Evolutionary conservation across 345 rosid genomes (phyloP).

Genomic region (Sonneratia alba): DNA sequence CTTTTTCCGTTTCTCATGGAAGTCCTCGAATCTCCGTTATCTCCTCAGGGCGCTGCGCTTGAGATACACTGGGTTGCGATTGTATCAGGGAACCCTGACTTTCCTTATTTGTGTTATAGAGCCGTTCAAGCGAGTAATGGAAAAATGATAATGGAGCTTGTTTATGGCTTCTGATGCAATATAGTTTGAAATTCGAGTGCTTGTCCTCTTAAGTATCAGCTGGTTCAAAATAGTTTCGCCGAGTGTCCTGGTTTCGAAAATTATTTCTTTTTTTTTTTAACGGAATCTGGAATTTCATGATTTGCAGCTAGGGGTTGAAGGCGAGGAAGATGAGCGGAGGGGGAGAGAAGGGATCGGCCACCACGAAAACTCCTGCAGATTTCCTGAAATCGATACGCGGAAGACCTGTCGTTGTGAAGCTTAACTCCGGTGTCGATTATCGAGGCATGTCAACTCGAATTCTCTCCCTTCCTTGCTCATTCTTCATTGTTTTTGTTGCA

Average conservation of each 20-base stretch:
- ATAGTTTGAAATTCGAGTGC: background rate
- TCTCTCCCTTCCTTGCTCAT: background rate
- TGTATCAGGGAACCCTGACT: background rate
- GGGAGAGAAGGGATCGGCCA: conserved; percentile 35
- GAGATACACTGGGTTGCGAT: background rate
- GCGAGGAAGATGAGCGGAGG: conserved; percentile 50
- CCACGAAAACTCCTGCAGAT: conserved; percentile 59
- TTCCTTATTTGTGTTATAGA: background rate
- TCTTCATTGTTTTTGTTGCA: background rate
- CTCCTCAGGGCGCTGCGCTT: background rate
- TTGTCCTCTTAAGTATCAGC: background rate
- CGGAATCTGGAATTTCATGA: conserved; percentile 1
- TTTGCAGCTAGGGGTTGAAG: background rate
- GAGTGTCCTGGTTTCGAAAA: background rate
- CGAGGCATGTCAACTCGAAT: conserved; percentile 37
- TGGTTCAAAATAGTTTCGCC: too few relatives aligned
- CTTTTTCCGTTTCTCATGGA: background rate
- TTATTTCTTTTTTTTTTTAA: conserved; percentile 4
- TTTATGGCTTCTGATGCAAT: background rate
- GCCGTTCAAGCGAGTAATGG: background rate
- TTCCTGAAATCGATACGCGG: conserved; percentile 95
- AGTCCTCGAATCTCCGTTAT: background rate
- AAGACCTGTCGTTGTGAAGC: conserved; percentile 81
- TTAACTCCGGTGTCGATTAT: conserved; percentile 90
- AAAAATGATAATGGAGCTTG: background rate